These are phyloP conservation scores for Rhizopus arrhizus DNA, from an alignment of 371 early-diverging fungal genomes.

Conservation along the genomic window DNA sequence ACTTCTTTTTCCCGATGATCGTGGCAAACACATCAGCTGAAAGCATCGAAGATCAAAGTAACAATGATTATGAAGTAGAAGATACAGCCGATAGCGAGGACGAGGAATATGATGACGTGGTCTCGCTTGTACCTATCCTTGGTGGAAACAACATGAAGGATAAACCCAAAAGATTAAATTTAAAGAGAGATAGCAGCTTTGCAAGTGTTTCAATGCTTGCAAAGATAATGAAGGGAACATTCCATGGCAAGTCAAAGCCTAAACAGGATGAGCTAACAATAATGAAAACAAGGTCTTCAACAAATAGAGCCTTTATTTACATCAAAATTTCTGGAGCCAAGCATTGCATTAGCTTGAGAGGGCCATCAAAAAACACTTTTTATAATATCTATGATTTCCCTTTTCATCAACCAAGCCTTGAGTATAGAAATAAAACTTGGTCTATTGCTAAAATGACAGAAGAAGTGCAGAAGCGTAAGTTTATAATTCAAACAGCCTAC, in stretches of 20 bases:
- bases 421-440: slow-evolving; percentile 79
- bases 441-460: slow-evolving; percentile 69
- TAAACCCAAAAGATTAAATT: not conserved
- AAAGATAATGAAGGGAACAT: slow-evolving; percentile 21
- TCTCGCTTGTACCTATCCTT: not conserved
- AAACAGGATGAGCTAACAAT: slow-evolving; percentile 45
- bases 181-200: slow-evolving; percentile 19
- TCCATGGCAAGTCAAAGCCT: slow-evolving; percentile 7
- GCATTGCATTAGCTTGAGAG: slow-evolving; percentile 72
- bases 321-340: slow-evolving; percentile 71
- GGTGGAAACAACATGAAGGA: not conserved
- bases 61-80: slow-evolving; percentile 2
- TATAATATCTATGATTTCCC: slow-evolving; percentile 73
- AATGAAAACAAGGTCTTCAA: slow-evolving; percentile 73
- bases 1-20: slow-evolving; percentile 73
- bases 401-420: slow-evolving; percentile 72
- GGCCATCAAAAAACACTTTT: slow-evolving; percentile 70
- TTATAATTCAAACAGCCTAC: not conserved
- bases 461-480: slow-evolving; percentile 62
- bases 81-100: not conserved
- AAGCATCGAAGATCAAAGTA: slow-evolving; percentile 2
- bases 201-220: slow-evolving; percentile 20
- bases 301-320: slow-evolving; percentile 74
- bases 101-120: not conserved
- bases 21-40: slow-evolving; percentile 8